phyloP scores from a whole-genome alignment of 352 stramenopile species.

The Phytophthora chlamydospora region DNA sequence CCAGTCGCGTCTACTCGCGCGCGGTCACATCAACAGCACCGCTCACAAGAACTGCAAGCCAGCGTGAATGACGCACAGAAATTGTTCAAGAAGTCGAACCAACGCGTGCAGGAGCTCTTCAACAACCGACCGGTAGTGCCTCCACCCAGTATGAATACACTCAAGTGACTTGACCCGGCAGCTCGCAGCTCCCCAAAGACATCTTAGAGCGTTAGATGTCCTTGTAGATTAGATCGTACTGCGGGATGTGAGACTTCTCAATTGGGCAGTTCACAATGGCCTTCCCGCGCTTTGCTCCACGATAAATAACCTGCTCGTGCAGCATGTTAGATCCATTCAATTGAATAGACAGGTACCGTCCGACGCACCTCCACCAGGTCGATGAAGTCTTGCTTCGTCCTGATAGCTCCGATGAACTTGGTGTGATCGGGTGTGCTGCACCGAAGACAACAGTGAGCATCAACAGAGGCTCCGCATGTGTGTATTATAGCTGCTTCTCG shows the following conservation, averaged over 20 bases:
- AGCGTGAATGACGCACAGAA: constrained; percentile 41
- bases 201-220: constrained; percentile 56
- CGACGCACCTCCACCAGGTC: constrained; percentile 81
- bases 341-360: constrained; percentile 2
- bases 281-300: constrained; percentile 79
- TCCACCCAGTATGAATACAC: constrained; percentile 37
- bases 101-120: constrained; percentile 67
- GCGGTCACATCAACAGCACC: constrained; percentile 28
- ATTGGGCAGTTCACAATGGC: constrained; percentile 84
- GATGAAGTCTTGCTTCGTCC: constrained; percentile 79
- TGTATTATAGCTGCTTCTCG: background rate
- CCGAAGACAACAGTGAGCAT: background rate
- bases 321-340: background rate
- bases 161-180: no score
- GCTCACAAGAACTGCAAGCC: constrained; percentile 25
- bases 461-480: background rate
- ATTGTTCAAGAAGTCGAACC: constrained; percentile 62
- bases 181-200: background rate
- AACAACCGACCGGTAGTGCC: constrained; percentile 48
- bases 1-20: background rate
- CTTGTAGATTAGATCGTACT: constrained; percentile 86
- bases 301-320: constrained; percentile 76
- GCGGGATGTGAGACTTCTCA: constrained; percentile 73
- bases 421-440: constrained; percentile 82
- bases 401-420: constrained; percentile 89